A percentile compares a stretch with the other conserved stretches of the same genome.
phyloP scores from a whole-genome alignment of 2,329 filamentous ascomycete genomes.

The Aureobasidium sp. region DNA sequence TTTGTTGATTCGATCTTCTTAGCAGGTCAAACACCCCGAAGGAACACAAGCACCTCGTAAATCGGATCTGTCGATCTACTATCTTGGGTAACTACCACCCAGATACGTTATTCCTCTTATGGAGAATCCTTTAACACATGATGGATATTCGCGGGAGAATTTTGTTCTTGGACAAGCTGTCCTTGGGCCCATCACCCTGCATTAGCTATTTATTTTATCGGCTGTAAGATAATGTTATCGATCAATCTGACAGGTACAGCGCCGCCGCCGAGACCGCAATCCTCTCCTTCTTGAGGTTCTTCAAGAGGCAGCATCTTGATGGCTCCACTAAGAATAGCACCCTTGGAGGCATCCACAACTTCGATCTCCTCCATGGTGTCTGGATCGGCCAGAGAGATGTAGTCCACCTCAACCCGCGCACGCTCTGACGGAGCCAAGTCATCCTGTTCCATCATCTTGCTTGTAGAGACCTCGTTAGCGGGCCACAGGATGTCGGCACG shows the following conservation, averaged over 20 bases:
- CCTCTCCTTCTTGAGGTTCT: constrained; percentile 60
- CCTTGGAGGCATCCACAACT: constrained; percentile 59
- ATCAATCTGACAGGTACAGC: constrained; percentile 79
- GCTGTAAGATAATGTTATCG: constrained; percentile 71
- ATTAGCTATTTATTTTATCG: constrained; percentile 8
- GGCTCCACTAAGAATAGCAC: constrained; percentile 82
- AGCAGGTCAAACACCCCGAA: not conserved
- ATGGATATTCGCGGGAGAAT: not conserved
- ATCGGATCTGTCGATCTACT: not conserved
- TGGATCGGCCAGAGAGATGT: constrained; percentile 83
- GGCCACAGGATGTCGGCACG: constrained; percentile 65
- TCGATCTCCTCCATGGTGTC: constrained; percentile 74
- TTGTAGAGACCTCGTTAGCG: constrained; percentile 55
- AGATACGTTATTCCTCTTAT: not conserved
- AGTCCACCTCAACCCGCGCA: constrained; percentile 76
- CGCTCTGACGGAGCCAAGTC: constrained; percentile 53
- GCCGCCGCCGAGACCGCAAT: constrained; percentile 61
- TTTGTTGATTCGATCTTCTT: not conserved
- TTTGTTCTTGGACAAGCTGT: not conserved
- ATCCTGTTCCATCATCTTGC: constrained; percentile 55
- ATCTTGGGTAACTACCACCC: not conserved
- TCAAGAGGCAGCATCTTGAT: constrained; percentile 84
- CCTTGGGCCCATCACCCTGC: not conserved
- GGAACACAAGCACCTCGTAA: not conserved
- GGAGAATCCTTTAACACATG: not conserved